Base-by-base conservation (phyloP, 306 rosid species). In the Citrullus amarus region DNA sequence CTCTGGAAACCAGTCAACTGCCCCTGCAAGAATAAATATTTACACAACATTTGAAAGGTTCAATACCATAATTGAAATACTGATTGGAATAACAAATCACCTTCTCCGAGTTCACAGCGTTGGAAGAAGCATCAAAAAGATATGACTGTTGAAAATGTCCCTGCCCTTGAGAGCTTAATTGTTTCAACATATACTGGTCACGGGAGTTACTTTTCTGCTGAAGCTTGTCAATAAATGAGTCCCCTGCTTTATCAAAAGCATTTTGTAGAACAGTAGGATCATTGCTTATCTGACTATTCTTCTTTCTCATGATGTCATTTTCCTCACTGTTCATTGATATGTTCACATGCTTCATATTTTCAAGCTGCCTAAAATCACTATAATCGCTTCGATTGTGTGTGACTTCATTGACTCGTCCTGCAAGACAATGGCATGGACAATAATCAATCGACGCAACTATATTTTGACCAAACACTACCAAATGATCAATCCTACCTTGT, bases 351-450 rank as follows among this genome's bases (percentile, higher is more conserved):
- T 61, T 83, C 70, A 67, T 20, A 44, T 79, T 79, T 81, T 81
- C 86, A 87, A 85, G 76, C 77, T 83, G 83, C 79, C 75, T 81
- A 78, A 72, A 43, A 75, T 78, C 85, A 82, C 60, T 56, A 28
- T 81, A 81, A 62, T 70, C 82, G 73, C 80, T 82, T 66, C 32
- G 60, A 51, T 65, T 83, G 79, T 73, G 81, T 71, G 77, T 70
- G 82, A 73, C 80, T 78, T 82, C 89, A 38, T 75, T 69, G 61
- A 32, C 76, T 80, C 69, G 72, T 85, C 82, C 87, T 88, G 84
- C 77, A 77, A 84, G 82, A 80, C 59, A 83, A 80, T 82, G 56
- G 67, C 22, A 55, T 38, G 4, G 30, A 39, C 12, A 16, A 69
- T 65, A 14, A 46, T 71, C 61, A 38, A 34, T 75, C 66, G 44